These are phyloP conservation scores for Arabidopsis lyrata DNA, from an alignment of 441 rosid species.

Conservation along the genomic window DNA sequence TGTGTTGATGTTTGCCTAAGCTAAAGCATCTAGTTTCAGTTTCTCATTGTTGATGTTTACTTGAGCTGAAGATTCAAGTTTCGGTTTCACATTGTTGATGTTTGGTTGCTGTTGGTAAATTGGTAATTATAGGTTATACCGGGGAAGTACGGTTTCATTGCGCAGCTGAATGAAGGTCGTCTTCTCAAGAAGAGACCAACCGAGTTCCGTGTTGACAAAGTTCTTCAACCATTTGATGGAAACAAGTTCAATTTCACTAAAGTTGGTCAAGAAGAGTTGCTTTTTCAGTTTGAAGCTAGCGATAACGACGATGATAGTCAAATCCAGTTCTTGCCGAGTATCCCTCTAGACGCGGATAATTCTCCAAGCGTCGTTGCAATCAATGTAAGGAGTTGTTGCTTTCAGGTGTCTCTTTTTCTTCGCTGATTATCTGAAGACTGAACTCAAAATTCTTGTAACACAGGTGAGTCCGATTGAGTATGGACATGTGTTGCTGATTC, in stretches of 20 bases:
- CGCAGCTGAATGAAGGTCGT: slow-evolving; percentile 95
- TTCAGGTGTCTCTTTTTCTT: neutral
- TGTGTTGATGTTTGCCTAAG: slow-evolving; percentile 6
- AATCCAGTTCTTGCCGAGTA: slow-evolving; percentile 63
- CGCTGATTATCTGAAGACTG: neutral
- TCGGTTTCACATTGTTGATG: neutral
- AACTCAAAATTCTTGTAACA: neutral
- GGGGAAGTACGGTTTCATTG: slow-evolving; percentile 80
- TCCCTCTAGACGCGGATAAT: slow-evolving; percentile 69
- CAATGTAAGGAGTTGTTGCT: slow-evolving; percentile 55
- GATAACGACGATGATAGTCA: neutral
- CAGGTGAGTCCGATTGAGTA: slow-evolving; percentile 99
- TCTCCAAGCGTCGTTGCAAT: slow-evolving; percentile 93
- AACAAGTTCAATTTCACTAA: slow-evolving; percentile 93
- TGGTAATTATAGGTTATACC: slow-evolving; percentile 70
- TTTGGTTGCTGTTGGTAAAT: neutral
- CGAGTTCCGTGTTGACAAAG: slow-evolving; percentile 89
- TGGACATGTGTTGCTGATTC: slow-evolving; percentile 93
- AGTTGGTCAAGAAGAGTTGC: slow-evolving; percentile 94
- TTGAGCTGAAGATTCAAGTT: slow-evolving; percentile 3
- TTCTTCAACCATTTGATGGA: slow-evolving; percentile 88
- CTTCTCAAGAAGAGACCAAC: slow-evolving; percentile 97
- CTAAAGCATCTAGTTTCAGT: neutral
- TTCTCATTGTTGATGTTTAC: slow-evolving; percentile 5
- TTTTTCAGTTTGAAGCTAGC: slow-evolving; percentile 72